Evolutionary conservation across 2,329 filamentous ascomycete genomes (phyloP).

Genomic region (Penicillium sp.): DNA sequence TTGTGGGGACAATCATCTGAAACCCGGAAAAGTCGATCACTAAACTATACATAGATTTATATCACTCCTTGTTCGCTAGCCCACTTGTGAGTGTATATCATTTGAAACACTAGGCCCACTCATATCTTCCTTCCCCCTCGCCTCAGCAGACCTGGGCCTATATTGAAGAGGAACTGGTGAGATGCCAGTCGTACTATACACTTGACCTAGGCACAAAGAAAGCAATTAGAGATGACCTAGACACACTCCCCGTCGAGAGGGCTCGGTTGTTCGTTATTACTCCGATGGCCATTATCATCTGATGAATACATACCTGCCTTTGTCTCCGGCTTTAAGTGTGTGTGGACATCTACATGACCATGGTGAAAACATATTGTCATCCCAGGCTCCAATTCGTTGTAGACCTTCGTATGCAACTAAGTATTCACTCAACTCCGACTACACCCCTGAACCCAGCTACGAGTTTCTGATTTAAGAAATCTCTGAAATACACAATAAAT

Average conservation of each 20-base stretch:
- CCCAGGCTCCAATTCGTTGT: neutral
- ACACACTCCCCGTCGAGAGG: neutral
- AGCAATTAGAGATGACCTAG: neutral
- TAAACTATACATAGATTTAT: too few species aligned
- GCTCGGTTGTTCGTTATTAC: neutral
- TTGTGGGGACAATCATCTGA: neutral
- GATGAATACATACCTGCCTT: neutral
- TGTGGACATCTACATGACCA: neutral
- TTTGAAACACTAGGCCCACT: too few species aligned
- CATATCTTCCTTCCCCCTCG: neutral
- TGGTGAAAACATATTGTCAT: neutral
- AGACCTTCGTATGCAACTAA: neutral
- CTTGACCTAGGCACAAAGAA: neutral
- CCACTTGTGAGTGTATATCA: too few species aligned
- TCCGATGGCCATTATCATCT: neutral
- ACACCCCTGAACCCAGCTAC: neutral
- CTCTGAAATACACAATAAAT: neutral
- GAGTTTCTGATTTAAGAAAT: neutral
- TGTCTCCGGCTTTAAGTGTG: neutral
- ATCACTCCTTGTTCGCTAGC: too few species aligned
- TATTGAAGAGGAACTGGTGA: neutral
- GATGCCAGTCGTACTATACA: neutral
- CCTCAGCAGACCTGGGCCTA: neutral
- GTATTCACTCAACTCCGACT: neutral
- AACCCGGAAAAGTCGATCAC: neutral